A percentile compares a stretch with the other conserved stretches of the same genome.
These are phyloP conservation scores for Ephemerocybe angulata DNA, from an alignment of 768 basidiomycete species.

Conservation along the genomic window DNA sequence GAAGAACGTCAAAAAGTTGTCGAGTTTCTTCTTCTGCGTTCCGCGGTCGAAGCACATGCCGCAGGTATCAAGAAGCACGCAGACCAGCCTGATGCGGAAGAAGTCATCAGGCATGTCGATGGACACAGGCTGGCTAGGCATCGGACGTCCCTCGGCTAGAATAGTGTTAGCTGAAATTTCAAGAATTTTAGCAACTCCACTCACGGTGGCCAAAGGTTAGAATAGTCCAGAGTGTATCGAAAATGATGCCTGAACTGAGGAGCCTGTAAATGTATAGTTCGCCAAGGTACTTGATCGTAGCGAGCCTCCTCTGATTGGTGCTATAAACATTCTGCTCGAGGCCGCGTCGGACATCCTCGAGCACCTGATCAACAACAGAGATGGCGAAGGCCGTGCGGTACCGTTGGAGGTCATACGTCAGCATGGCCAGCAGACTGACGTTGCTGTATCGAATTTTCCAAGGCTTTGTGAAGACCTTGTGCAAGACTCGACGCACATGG, in stretches of 20 bases:
- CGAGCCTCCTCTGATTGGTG: slow-evolving; percentile 88
- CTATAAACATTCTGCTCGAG: slow-evolving; percentile 94
- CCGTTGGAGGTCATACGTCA: slow-evolving; percentile 91
- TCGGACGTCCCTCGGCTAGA: slow-evolving; percentile 83
- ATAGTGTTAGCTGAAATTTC: slow-evolving; percentile 11
- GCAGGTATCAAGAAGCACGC: slow-evolving; percentile 90
- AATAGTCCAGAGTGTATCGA: slow-evolving; percentile 91
- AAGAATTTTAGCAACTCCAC: slow-evolving; percentile 26
- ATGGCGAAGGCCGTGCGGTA: slow-evolving; percentile 90
- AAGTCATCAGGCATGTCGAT: slow-evolving; percentile 95
- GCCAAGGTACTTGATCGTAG: slow-evolving; percentile 91
- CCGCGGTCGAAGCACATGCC: slow-evolving; percentile 98
- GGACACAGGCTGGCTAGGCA: slow-evolving; percentile 68
- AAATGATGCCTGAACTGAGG: slow-evolving; percentile 82
- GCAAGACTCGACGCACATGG: slow-evolving; percentile 56
- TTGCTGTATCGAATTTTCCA: slow-evolving; percentile 97
- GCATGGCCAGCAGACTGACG: slow-evolving; percentile 85
- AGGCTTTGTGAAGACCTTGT: slow-evolving; percentile 93
- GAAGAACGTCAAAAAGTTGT: slow-evolving; percentile 89
- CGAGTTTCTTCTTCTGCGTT: slow-evolving; percentile 86
- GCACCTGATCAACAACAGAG: slow-evolving; percentile 86
- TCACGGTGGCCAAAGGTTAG: slow-evolving; percentile 94
- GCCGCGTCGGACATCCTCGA: slow-evolving; percentile 88
- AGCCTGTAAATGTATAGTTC: slow-evolving; percentile 97
- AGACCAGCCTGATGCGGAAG: slow-evolving; percentile 89